Percentiles rank a stretch among this genome's conserved stretches.
Evolutionary conservation across 768 basidiomycete genomes (phyloP).

Genomic region (Sarcomyxa edulis): DNA sequence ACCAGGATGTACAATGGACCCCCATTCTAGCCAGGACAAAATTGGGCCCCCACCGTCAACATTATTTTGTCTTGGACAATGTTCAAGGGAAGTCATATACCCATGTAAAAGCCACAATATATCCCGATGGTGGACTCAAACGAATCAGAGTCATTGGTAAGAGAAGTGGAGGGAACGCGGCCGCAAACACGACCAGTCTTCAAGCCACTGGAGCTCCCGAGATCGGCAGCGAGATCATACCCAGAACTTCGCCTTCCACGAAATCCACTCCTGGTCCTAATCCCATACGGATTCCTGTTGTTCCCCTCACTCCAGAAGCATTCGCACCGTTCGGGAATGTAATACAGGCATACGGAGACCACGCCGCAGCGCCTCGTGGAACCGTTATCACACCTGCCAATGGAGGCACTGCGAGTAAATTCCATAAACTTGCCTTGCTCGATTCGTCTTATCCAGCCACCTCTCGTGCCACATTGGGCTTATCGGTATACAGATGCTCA

Average conservation of each 20-base stretch:
- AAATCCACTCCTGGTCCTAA: not conserved
- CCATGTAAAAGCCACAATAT: constrained; percentile 84
- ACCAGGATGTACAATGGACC: constrained; percentile 58
- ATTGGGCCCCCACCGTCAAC: constrained; percentile 85
- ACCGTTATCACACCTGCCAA: constrained; percentile 79
- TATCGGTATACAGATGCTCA: constrained; percentile 84
- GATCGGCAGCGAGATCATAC: not conserved
- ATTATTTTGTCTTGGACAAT: constrained; percentile 81
- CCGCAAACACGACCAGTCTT: no score
- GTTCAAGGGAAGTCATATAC: constrained; percentile 56
- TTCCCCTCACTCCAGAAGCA: constrained; percentile 77
- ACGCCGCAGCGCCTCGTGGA: constrained; percentile 59
- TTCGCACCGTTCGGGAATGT: constrained; percentile 90
- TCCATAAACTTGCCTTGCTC: constrained; percentile 83
- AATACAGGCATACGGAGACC: constrained; percentile 78
- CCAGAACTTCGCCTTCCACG: constrained; percentile 1
- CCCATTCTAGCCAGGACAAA: constrained; percentile 70
- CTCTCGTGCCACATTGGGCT: constrained; percentile 52
- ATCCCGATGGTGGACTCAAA: constrained; percentile 95
- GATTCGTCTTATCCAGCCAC: constrained; percentile 58
- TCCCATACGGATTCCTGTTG: constrained; percentile 40
- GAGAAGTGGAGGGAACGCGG: constrained; percentile 18
- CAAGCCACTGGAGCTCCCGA: constrained; percentile 1
- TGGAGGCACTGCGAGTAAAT: constrained; percentile 87
- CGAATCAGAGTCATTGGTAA: constrained; percentile 81